Evolutionary conservation across 2,329 filamentous ascomycete species (phyloP).

Genomic region (Scedosporium apiospermum): DNA sequence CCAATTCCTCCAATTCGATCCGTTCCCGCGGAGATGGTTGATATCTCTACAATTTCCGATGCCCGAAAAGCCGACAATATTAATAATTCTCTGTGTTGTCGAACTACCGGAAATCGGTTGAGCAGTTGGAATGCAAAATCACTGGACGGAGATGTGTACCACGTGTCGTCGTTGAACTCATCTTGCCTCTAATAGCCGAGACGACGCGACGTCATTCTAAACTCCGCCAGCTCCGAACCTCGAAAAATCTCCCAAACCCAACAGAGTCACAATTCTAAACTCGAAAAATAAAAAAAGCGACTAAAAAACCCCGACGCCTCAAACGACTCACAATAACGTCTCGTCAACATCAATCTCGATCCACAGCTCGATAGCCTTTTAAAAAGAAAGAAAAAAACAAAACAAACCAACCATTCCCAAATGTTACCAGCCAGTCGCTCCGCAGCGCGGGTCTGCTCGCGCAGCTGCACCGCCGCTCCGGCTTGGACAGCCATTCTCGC

Average conservation of each 20-base stretch:
- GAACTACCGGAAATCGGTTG: too few species aligned
- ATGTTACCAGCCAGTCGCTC: slow-evolving; percentile 17
- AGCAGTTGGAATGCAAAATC: too few species aligned
- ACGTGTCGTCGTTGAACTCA: neutral
- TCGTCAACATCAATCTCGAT: neutral
- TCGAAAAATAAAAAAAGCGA: neutral
- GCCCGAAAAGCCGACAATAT: neutral
- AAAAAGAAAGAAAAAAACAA: neutral
- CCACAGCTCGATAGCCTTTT: neutral
- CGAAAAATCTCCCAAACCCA: neutral
- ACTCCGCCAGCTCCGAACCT: slow-evolving; percentile 5
- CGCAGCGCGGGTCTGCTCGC: slow-evolving; percentile 22
- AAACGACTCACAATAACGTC: neutral
- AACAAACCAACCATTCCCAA: slow-evolving; percentile 16
- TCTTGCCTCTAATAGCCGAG: neutral
- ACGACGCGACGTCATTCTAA: slow-evolving; percentile 1
- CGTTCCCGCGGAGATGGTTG: neutral
- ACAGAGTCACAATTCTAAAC: neutral
- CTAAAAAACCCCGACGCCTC: too few species aligned
- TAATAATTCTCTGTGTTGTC: neutral
- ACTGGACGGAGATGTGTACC: too few species aligned
- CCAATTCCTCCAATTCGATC: neutral
- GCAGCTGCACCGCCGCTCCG: slow-evolving; percentile 17
- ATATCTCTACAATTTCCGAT: neutral
- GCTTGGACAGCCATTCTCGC: neutral